Evolutionary conservation across 1,139 yeast genomes (phyloP).

Genomic region (Scheffersomyces segobiensis): DNA sequence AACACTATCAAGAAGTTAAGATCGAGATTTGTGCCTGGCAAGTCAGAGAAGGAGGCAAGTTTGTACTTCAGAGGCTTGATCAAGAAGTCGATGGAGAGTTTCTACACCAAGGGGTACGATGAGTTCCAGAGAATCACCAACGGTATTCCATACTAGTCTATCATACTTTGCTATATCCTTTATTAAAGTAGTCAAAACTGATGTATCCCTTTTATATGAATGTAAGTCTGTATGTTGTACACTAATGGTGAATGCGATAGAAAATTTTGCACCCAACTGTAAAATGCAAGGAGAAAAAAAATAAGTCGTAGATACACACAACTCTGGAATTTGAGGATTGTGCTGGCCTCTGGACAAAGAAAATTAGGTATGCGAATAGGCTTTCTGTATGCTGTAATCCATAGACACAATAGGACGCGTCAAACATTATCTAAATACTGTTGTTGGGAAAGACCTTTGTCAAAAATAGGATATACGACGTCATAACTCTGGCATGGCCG

Average conservation of each 20-base stretch:
- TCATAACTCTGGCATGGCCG: background rate
- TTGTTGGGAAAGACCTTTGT: too few relatives aligned
- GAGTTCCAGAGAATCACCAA: conserved; percentile 95
- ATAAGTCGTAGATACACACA: too few relatives aligned
- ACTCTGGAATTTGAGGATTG: too few relatives aligned
- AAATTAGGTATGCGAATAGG: too few relatives aligned
- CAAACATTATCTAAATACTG: background rate
- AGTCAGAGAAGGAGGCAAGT: conserved; percentile 85
- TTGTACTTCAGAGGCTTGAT: conserved; percentile 73
- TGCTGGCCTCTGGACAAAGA: too few relatives aligned
- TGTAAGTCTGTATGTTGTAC: background rate
- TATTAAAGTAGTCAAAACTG: background rate
- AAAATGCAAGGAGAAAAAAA: too few relatives aligned
- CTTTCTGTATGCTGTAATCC: too few relatives aligned
- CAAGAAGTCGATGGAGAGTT: conserved; percentile 79
- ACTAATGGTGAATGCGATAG: background rate
- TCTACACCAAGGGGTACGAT: conserved; percentile 92
- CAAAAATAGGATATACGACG: background rate
- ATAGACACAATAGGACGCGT: background rate
- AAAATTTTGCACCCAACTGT: background rate
- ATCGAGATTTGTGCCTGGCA: conserved; percentile 76
- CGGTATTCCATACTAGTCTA: conserved; percentile 80
- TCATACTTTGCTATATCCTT: background rate
- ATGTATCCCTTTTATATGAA: background rate
- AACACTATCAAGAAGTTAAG: conserved; percentile 78